Conservation (phyloP, 495 filamentous ascomycete species). For the Hypoxylon lienhwacheense region DNA sequence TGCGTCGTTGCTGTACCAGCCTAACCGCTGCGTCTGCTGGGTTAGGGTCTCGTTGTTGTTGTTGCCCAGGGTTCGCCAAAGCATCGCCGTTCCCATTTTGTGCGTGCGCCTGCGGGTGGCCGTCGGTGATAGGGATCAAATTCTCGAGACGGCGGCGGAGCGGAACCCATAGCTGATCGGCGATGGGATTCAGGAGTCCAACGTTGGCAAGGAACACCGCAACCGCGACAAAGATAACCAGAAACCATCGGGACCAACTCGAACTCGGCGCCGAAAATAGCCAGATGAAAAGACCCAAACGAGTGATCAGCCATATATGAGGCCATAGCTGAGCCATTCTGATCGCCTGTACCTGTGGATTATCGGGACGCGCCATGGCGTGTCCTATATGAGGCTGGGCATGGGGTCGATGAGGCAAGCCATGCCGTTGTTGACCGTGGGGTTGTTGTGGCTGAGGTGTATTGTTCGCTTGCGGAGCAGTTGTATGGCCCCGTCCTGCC, state of each 20-base stretch:
- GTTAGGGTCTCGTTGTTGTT: slow-evolving; percentile 40
- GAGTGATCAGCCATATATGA: slow-evolving; percentile 75
- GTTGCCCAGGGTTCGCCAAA: slow-evolving; percentile 7
- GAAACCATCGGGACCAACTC: slow-evolving; percentile 67
- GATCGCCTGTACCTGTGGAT: slow-evolving; percentile 49
- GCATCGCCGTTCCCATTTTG: slow-evolving; percentile 22
- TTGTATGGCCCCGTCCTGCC: slow-evolving; percentile 2
- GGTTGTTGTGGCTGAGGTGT: slow-evolving; percentile 48
- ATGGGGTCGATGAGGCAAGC: slow-evolving; percentile 18
- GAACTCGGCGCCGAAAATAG: slow-evolving; percentile 74
- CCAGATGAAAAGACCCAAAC: slow-evolving; percentile 75
- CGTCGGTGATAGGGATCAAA: slow-evolving; percentile 60
- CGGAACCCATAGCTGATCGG: slow-evolving; percentile 60
- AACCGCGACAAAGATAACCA: slow-evolving; percentile 61
- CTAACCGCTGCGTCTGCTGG: slow-evolving; percentile 58
- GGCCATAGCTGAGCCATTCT: slow-evolving; percentile 55
- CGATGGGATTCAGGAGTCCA: slow-evolving; percentile 60
- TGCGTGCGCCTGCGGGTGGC: slow-evolving; percentile 20
- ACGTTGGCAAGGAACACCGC: slow-evolving; percentile 67
- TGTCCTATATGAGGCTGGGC: slow-evolving; percentile 33
- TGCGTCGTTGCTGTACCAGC: slow-evolving; percentile 54
- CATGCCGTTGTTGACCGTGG: slow-evolving; percentile 34
- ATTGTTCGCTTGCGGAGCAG: slow-evolving; percentile 32
- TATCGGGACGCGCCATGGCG: slow-evolving; percentile 39
- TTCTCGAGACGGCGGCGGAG: slow-evolving; percentile 72